These are phyloP conservation scores for Candida buenavistaensis DNA, from an alignment of 1,139 yeast genomes.

Conservation along the genomic window DNA sequence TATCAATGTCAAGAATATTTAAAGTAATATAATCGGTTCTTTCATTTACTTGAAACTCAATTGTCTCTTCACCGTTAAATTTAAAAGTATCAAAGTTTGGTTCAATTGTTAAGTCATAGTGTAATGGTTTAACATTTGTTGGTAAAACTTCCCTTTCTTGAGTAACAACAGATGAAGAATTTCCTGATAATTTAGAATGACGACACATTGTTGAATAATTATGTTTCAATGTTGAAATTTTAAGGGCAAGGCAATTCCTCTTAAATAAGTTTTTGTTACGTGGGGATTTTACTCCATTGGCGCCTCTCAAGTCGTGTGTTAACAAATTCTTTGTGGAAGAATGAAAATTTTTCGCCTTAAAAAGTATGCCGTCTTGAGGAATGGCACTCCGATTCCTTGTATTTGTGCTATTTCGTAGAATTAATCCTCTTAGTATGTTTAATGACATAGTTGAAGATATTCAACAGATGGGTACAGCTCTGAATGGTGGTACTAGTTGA, in stretches of 20 bases:
- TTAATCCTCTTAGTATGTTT: too few species aligned
- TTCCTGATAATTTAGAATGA: constrained; percentile 11
- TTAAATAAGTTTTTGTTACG: not conserved
- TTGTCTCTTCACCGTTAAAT: constrained; percentile 64
- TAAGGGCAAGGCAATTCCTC: not conserved
- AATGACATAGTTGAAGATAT: too few species aligned
- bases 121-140: constrained; percentile 66
- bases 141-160: constrained; percentile 69
- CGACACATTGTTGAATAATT: constrained; percentile 16
- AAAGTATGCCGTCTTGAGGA: not conserved
- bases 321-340: not conserved
- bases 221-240: not conserved
- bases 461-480: too few species aligned
- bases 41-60: constrained; percentile 64
- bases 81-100: constrained; percentile 73
- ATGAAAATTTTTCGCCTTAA: not conserved
- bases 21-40: constrained; percentile 51
- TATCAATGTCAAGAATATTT: constrained; percentile 65
- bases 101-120: constrained; percentile 69
- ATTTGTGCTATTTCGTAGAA: too few species aligned
- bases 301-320: not conserved
- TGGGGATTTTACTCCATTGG: too few species aligned
- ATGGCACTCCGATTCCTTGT: not conserved
- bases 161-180: constrained; percentile 19
- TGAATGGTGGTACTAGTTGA: too few species aligned